Evolutionary conservation across 192 early-diverging fungal species (phyloP).

Genomic region (Spizellomyces punctatus): DNA sequence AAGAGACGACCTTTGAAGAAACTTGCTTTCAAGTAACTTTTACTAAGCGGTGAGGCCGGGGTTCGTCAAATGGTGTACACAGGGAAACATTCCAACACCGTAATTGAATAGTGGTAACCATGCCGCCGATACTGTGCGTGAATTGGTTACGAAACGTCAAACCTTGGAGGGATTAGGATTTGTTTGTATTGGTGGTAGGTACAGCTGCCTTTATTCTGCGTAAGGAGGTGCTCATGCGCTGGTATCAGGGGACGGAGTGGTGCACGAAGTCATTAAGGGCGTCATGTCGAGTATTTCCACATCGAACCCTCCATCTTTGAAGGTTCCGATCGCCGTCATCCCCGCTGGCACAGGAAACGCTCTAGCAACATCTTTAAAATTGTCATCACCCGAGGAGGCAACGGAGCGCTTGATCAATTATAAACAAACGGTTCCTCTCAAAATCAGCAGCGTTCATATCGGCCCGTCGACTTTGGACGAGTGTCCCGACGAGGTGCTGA

Average conservation of each 20-base stretch:
- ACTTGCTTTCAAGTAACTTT: too few relatives aligned
- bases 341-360: slow-evolving; percentile 38
- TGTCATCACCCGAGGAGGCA: slow-evolving; percentile 19
- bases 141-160: background rate
- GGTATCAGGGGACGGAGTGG: slow-evolving; percentile 33
- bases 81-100: too few relatives aligned
- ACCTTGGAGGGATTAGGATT: background rate
- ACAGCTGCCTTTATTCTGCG: background rate
- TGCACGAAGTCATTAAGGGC: slow-evolving; percentile 39
- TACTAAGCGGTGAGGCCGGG: too few relatives aligned
- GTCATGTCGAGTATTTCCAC: background rate
- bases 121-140: too few relatives aligned
- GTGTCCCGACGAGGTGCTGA: slow-evolving; percentile 6
- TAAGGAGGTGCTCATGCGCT: background rate
- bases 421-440: background rate
- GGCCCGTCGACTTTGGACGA: background rate
- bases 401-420: background rate
- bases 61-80: too few relatives aligned
- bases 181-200: background rate
- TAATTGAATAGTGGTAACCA: too few relatives aligned
- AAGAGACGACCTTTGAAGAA: too few relatives aligned
- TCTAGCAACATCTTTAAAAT: slow-evolving; percentile 19
- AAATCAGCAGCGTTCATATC: slow-evolving; percentile 8
- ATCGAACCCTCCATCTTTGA: too few relatives aligned
- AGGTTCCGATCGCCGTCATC: background rate